Evolutionary conservation across 768 basidiomycete species (phyloP).

Genomic region (Trametes cingulata): DNA sequence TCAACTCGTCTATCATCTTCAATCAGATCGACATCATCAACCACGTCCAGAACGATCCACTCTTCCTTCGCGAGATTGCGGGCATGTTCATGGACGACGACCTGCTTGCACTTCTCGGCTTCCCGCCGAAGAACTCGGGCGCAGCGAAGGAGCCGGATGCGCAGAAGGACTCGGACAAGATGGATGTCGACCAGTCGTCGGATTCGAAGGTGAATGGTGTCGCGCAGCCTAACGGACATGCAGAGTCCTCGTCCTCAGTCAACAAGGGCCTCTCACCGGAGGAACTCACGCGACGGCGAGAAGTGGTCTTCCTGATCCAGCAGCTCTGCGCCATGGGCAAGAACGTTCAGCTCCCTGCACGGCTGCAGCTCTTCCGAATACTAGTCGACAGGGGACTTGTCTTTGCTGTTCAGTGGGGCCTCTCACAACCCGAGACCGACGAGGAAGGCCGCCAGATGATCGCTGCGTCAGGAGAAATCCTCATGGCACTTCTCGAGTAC

Average conservation of each 20-base stretch:
- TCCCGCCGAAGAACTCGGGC: constrained; percentile 16
- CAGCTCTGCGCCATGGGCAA: constrained; percentile 96
- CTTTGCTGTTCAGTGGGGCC: constrained; percentile 91
- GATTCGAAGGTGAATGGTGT: constrained; percentile 46
- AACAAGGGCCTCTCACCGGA: constrained; percentile 24
- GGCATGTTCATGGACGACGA: constrained; percentile 73
- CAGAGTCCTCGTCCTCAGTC: not conserved
- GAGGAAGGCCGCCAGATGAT: constrained; percentile 57
- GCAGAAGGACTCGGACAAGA: constrained; percentile 29
- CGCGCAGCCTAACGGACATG: constrained; percentile 49
- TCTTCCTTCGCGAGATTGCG: constrained; percentile 79
- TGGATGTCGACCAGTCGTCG: constrained; percentile 30
- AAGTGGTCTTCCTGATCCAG: constrained; percentile 86
- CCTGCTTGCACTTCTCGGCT: constrained; percentile 35
- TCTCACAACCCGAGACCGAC: constrained; percentile 65
- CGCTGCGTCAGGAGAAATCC: constrained; percentile 81
- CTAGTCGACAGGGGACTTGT: constrained; percentile 88
- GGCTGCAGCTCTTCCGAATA: constrained; percentile 81
- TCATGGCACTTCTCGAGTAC: constrained; percentile 86
- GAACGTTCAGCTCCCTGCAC: constrained; percentile 87
- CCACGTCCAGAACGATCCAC: constrained; percentile 77
- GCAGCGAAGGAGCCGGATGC: constrained; percentile 29
- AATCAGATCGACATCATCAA: constrained; percentile 98
- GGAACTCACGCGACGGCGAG: constrained; percentile 60
- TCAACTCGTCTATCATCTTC: constrained; percentile 97